phyloP scores from a whole-genome alignment of 441 rosid species.

The Brassica balearica region DNA sequence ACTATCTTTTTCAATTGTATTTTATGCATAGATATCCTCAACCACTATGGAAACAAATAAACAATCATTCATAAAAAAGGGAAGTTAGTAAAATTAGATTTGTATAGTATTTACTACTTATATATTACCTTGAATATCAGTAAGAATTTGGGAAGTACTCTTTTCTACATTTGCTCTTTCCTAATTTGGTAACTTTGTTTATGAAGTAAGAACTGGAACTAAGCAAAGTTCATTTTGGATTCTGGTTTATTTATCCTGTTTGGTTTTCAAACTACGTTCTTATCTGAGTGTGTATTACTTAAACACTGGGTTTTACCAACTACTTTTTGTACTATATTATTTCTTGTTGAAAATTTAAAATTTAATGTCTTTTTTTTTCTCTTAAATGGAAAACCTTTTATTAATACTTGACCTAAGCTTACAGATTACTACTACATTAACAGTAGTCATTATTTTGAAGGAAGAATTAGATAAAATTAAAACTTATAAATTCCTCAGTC shows the following conservation, averaged over 20 bases:
- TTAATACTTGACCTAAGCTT: background rate
- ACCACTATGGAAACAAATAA: slow-evolving; percentile 4
- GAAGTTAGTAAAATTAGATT: background rate
- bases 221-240: background rate
- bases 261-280: background rate
- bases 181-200: background rate
- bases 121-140: background rate
- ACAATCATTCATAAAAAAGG: background rate
- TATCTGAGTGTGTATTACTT: background rate
- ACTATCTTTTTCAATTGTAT: background rate
- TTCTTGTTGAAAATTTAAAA: background rate
- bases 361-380: background rate
- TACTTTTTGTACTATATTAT: background rate
- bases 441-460: background rate
- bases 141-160: background rate
- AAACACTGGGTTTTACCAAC: slow-evolving; percentile 3
- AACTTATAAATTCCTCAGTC: background rate
- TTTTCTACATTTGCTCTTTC: background rate
- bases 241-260: background rate
- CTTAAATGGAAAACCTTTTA: background rate
- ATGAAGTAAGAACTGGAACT: background rate
- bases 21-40: slow-evolving; percentile 11
- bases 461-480: background rate
- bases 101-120: background rate
- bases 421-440: background rate